Base-by-base conservation (phyloP, 768 basidiomycete species). In the Cystobasidium ongulense region DNA sequence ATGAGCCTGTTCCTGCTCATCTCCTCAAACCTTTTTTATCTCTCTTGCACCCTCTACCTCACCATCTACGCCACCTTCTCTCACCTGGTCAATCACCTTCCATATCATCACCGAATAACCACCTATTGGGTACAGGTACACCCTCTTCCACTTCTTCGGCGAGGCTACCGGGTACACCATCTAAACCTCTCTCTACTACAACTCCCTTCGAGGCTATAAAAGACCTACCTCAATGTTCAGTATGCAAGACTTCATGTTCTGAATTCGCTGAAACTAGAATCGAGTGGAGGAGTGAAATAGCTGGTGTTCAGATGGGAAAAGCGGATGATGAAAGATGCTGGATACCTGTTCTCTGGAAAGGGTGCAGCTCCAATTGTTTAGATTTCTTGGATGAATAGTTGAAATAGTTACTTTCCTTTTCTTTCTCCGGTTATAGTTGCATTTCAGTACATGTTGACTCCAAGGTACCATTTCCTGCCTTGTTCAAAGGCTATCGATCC, bases 261-360 rank as follows among this genome's bases (percentile, higher is more conserved):
- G 5, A 33, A 18, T 75, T 63, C 27, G 76, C 76, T 15, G 75
- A 75, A 18, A 71, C 74, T 63, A 64, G 76, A 8, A 4, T 76
- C 50, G 77, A 78, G 59, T 78, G 77, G 77, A 75, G 76, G 15
- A 27, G 53, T 13, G 75, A 76, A 59, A 62, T 27, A 2, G 46
- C 67, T 18, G 50, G 50, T 29, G 50, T 13, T 33, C 13, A 36
- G 17, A 27, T 52, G 25, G 62, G 46, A 11, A 31, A 59, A n/a
- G 33, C 31, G 33, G 35, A 54, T 39, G 38, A 59, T 31, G 17
- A 57, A 33, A 46, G 36, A 59, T 52, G 63, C 46, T 62, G 61
- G 25, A 72, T 78, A 33, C 77, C 77, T 11, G 43, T 78, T 1
- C 27, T 62, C 10, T 75, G 74, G 73, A 70, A 76, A 7, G 77